Conservation (phyloP, 108 stramenopile species). For the Thalassiosira profunda region DNA sequence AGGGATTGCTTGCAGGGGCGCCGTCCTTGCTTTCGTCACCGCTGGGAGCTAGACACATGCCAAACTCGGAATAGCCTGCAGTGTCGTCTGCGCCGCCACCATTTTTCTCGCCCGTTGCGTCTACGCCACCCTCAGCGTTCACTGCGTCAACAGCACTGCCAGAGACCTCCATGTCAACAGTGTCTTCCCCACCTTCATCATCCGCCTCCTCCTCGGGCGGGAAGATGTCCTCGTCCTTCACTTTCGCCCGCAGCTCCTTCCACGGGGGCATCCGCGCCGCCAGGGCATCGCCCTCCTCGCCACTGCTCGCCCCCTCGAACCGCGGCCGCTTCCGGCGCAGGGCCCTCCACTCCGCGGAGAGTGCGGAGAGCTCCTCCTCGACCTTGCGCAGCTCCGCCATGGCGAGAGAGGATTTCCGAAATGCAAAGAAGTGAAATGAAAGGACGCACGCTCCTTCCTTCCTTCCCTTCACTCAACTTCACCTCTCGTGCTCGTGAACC, state of each 20-base stretch:
- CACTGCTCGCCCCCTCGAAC: not conserved
- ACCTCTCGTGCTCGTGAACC: too few species aligned
- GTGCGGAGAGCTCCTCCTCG: conserved; percentile 52
- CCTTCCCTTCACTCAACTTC: too few species aligned
- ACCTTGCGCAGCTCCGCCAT: conserved; percentile 68
- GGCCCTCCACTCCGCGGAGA: conserved; percentile 49
- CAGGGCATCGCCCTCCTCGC: not conserved
- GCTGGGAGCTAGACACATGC: not conserved
- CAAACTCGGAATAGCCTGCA: not conserved
- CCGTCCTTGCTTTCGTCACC: not conserved
- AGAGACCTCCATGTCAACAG: conserved; percentile 2
- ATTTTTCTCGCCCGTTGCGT: not conserved
- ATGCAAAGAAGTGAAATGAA: too few species aligned
- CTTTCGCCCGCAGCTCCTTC: conserved; percentile 13
- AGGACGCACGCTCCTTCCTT: too few species aligned
- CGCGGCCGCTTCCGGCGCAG: conserved; percentile 26
- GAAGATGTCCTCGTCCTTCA: conserved; percentile 40
- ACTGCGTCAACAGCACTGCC: too few species aligned
- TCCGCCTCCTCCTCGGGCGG: conserved; percentile 12
- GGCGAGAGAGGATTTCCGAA: too few species aligned
- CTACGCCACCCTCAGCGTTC: too few species aligned
- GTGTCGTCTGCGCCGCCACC: not conserved
- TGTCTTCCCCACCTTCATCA: conserved; percentile 8
- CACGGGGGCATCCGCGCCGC: conserved; percentile 18
- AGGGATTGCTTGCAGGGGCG: not conserved